Evolutionary conservation across 345 rosid species (phyloP).

Genomic region (Syzygium jambos): DNA sequence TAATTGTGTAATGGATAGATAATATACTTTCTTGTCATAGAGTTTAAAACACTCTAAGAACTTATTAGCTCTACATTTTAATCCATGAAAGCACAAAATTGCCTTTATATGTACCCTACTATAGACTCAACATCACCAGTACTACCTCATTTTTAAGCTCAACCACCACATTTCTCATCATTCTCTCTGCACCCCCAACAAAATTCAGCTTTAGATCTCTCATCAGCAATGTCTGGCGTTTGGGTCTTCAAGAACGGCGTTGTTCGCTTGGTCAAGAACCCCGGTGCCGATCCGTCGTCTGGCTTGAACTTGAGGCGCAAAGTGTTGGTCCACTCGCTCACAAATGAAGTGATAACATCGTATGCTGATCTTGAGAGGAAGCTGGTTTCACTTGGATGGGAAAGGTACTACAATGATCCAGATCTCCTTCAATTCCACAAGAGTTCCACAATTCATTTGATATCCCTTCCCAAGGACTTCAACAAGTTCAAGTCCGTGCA

Average conservation of each 20-base stretch:
- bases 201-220: background rate
- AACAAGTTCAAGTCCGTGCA: constrained; percentile 57
- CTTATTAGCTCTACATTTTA: background rate
- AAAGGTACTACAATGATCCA: constrained; percentile 50
- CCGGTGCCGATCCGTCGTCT: constrained; percentile 20
- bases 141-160: background rate
- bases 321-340: constrained; percentile 31
- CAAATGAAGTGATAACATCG: constrained; percentile 53
- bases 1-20: background rate
- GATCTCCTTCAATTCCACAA: constrained; percentile 71
- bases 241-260: constrained; percentile 77
- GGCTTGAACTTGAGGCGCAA: constrained; percentile 19
- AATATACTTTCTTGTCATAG: background rate
- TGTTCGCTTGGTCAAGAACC: constrained; percentile 50
- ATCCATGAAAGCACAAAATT: background rate
- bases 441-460: constrained; percentile 47
- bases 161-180: constrained; percentile 8
- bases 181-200: constrained; percentile 30
- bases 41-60: background rate
- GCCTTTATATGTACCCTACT: background rate
- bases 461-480: constrained; percentile 73
- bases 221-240: constrained; percentile 53
- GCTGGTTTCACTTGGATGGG: constrained; percentile 70
- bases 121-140: background rate
- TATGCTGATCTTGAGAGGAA: constrained; percentile 48